These are phyloP conservation scores for Cocos nucifera DNA, from an alignment of 176 grass and related monocot genomes.

Conservation along the genomic window DNA sequence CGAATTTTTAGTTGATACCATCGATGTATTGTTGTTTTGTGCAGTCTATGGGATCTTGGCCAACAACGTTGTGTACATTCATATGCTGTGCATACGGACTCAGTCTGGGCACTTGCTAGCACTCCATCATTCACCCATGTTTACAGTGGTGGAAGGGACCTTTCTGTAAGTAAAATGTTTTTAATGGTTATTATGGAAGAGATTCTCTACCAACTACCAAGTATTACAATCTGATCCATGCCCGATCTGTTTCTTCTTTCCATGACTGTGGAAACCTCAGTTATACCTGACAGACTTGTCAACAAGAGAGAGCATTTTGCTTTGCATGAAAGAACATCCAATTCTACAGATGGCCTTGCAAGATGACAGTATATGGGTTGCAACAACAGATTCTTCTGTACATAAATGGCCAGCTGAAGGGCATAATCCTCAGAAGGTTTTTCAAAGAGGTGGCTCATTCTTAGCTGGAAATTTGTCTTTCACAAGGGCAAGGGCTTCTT, in stretches of 20 bases:
- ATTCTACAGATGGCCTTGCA: conserved; percentile 81
- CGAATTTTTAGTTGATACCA: neutral
- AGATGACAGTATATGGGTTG: conserved; percentile 90
- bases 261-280: conserved; percentile 29
- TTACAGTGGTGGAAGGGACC: conserved; percentile 97
- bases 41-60: conserved; percentile 95
- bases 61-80: conserved; percentile 95
- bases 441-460: conserved; percentile 87
- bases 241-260: conserved; percentile 13
- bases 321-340: conserved; percentile 73
- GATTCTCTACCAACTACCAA: no score
- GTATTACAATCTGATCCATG: neutral
- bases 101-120: conserved; percentile 85
- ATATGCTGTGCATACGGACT: conserved; percentile 96
- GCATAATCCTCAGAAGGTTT: conserved; percentile 50
- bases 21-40: conserved; percentile 18
- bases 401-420: conserved; percentile 83
- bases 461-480: conserved; percentile 98
- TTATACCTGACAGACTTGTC: conserved; percentile 81
- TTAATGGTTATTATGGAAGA: no score
- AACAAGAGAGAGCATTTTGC: conserved; percentile 84
- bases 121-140: conserved; percentile 80
- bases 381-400: conserved; percentile 74
- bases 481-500: conserved; percentile 81
- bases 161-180: conserved; percentile 50